A percentile compares a stretch with the other conserved stretches of the same genome.
These are phyloP conservation scores for Rhodotorula diobovata DNA, from an alignment of 768 basidiomycete species.

Conservation along the genomic window DNA sequence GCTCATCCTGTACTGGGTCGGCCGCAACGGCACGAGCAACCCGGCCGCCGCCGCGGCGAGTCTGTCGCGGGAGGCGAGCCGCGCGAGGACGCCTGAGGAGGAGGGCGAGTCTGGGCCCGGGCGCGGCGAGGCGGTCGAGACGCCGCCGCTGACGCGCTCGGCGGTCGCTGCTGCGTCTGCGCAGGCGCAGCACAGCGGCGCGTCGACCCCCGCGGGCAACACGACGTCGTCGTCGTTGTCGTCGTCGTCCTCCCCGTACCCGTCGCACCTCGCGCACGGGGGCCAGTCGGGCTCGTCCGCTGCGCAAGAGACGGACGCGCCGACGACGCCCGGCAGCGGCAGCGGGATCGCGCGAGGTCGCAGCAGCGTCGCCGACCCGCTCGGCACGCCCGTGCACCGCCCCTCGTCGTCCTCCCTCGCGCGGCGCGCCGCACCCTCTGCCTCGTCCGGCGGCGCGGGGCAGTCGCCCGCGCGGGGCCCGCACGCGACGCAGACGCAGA, in stretches of 20 bases:
- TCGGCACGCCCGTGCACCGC: not conserved
- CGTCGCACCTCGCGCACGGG: conserved; percentile 2
- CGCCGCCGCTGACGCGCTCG: conserved; percentile 1
- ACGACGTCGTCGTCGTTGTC: not conserved
- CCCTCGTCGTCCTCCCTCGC: not conserved
- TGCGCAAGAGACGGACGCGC: too few relatives aligned
- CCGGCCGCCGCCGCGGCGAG: not conserved
- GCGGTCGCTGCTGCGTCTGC: not conserved
- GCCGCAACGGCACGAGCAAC: conserved; percentile 10
- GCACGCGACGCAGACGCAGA: too few relatives aligned
- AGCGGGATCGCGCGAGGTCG: not conserved
- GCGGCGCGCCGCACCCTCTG: too few relatives aligned
- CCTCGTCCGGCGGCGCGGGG: too few relatives aligned
- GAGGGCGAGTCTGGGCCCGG: too few relatives aligned
- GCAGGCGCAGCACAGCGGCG: not conserved
- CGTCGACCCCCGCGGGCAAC: not conserved
- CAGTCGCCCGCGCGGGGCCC: too few relatives aligned
- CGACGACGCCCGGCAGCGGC: not conserved
- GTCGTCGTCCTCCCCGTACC: not conserved
- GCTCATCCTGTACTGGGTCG: conserved; percentile 56
- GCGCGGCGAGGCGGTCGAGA: not conserved
- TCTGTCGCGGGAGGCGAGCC: not conserved
- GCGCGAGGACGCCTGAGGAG: not conserved
- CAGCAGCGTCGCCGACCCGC: not conserved
- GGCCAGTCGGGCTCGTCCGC: too few relatives aligned